Evolutionary conservation across 2,329 filamentous ascomycete genomes (phyloP), one percentile per base, ranked within the genome.

Genomic region (Aspergillus ibericus): DNA sequence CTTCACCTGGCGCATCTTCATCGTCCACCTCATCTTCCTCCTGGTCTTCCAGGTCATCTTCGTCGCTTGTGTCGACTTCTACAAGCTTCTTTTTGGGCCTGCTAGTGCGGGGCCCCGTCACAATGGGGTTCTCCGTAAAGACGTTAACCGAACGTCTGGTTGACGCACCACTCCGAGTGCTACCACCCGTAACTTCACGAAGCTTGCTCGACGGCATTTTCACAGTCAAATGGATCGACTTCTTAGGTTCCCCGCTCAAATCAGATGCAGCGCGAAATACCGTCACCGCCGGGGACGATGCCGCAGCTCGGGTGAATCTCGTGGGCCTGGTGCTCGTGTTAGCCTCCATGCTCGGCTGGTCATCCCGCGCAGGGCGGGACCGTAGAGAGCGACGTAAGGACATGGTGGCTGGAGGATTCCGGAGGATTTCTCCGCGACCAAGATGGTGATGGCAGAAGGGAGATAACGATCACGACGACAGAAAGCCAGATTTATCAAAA

Each of bases 151-250:
- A 68, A 53, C 73, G 72, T 56, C 69, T 67, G 15, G 63, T 59
- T 66, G 69, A 55, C 40, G 69, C 50, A 53, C 62, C 62, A 29
- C 67, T 63, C 35, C 73, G 65, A 32, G 63, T 60, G 57, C 64
- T 65, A 58, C 70, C 66, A 48, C 69, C 71, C 48, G 76, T 81
- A 25, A 77, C 79, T 64, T 82, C 80, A 32, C 79, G 78, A 55
- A 82, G 68, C 67, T 80, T 82, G 66, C 73, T 80, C 18, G 79
- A 75, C 16, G 80, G 77, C 75, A 81, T 81, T 63, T 78, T 82
- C 52, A 82, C 75, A 5, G 77, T 82, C 55, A 82, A 66, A 61
- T 75, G 76, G 49, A 82, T 76, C 40, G 78, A 78, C 66, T 72
- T 76, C 59, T 70, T 70, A 16, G 65, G 61, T 55, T 78, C 73